Evolutionary conservation across 176 grass and related monocot species (phyloP), one percentile per base, ranked within the genome.

Genomic region (Chloris gayana): DNA sequence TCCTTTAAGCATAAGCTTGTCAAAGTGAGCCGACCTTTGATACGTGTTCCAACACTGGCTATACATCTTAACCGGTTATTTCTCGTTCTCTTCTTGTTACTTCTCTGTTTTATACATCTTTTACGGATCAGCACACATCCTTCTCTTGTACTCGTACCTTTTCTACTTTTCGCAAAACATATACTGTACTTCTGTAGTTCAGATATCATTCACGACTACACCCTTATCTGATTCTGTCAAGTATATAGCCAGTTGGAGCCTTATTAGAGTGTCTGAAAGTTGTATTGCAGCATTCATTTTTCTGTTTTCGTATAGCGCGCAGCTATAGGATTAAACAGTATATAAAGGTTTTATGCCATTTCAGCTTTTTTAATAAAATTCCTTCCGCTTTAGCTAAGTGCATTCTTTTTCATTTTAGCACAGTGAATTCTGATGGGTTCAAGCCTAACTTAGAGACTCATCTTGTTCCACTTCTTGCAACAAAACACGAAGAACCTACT

Each of bases 11-110:
- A 94, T 74, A 86, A 84, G 77, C 92, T 98, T 77, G 95, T 98
- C 39, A 98, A 90, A 87, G 85, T 98, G 77, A 91, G 72, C 76
- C 94, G 85, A 60, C 95, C 95, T 22, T 64, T 98, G 74, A 82
- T 94, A 77, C 89, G 95, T 53, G 91, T 98, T 71, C 92, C 95
- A 1, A 98, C 95, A 70, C 83, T 98, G 77, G 95, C 95, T 50
- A 98, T 98, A 85, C 95, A 98, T 92, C 95, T 98, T 83, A 86
- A 98, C 88, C 82, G 95, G 95, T 98, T 90, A 86, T 69, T 89
- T 79, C 77, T 76, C 86, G 80, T 53, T 37, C 78, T 77, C 76
- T 72, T 53, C 74, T 58, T 84, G 37, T 83, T 72, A 34, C 68
- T 57, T 42, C 17, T 47, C 9, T 46, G 19, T 73, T 76, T 67